Conservation (phyloP, 305 asterid species). For the Rubia tinctorum region DNA sequence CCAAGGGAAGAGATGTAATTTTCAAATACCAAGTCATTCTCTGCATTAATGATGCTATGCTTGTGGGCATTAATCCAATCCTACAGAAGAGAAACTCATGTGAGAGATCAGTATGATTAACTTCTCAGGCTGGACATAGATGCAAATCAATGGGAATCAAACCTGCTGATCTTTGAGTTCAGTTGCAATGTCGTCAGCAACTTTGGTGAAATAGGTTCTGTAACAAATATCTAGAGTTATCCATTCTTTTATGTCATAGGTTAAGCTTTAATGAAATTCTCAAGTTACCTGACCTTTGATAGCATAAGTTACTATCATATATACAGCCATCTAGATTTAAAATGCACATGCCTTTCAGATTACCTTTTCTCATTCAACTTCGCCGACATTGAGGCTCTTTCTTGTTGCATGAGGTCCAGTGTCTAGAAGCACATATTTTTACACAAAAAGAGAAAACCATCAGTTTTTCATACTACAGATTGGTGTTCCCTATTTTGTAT, state of each 20-base stretch:
- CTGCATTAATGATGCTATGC: background rate
- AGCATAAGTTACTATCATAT: conserved; percentile 42
- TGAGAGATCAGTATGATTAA: conserved; percentile 2
- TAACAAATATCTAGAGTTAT: conserved; percentile 25
- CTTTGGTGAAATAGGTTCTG: conserved; percentile 54
- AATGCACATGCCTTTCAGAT: conserved; percentile 16
- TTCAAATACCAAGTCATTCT: conserved; percentile 9
- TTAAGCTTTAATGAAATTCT: background rate
- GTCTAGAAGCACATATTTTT: conserved; percentile 36
- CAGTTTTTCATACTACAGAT: background rate
- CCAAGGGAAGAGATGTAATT: background rate
- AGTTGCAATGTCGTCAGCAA: conserved; percentile 37
- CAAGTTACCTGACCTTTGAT: conserved; percentile 22
- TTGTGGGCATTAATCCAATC: conserved; percentile 16
- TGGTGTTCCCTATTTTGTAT: background rate
- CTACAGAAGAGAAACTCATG: conserved; percentile 14
- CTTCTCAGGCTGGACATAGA: background rate
- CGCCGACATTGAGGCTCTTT: conserved; percentile 45
- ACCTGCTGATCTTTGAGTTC: conserved; percentile 71
- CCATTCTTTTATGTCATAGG: background rate
- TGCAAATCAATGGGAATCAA: conserved; percentile 21
- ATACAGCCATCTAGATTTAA: conserved; percentile 24
- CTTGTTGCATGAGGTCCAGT: conserved; percentile 74
- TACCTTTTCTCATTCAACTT: conserved; percentile 71
- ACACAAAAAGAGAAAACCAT: conserved; percentile 10